phyloP scores from a whole-genome alignment of 441 rosid species.

The Pelargonium citronellum region DNA sequence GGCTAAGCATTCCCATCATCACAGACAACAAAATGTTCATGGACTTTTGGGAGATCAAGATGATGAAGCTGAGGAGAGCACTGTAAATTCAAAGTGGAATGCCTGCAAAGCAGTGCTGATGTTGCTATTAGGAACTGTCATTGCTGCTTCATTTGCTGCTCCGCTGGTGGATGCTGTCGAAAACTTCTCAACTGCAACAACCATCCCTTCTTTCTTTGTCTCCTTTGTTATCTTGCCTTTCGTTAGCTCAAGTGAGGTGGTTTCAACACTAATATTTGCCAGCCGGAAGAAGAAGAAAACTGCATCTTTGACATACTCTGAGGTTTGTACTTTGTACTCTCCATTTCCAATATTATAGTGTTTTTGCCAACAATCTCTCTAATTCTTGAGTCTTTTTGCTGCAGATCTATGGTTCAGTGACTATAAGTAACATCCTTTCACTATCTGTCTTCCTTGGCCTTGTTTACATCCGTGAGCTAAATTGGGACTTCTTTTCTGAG shows the following conservation, averaged over 20 bases:
- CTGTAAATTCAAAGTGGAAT: conserved; percentile 15
- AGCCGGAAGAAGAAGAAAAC: conserved; percentile 26
- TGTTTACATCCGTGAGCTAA: conserved; percentile 26
- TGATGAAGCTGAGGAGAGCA: conserved; percentile 4
- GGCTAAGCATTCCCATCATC: conserved; percentile 15
- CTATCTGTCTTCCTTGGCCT: conserved; percentile 26
- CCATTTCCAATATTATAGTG: neutral
- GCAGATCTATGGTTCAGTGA: conserved; percentile 34
- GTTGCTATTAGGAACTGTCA: conserved; percentile 26
- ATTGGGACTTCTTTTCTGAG: conserved; percentile 32
- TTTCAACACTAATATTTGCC: conserved; percentile 26
- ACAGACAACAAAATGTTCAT: neutral
- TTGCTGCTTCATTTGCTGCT: conserved; percentile 30
- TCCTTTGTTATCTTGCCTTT: conserved; percentile 28
- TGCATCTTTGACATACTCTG: conserved; percentile 31
- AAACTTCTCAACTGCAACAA: conserved; percentile 31
- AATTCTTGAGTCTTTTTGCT: neutral
- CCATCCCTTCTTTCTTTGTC: conserved; percentile 32
- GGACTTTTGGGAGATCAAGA: conserved; percentile 17
- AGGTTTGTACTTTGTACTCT: conserved; percentile 15
- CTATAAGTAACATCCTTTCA: conserved; percentile 30
- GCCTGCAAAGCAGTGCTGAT: conserved; percentile 24
- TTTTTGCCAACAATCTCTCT: neutral
- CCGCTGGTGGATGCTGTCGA: conserved; percentile 31
- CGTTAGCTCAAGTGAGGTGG: conserved; percentile 29